Percentiles rank a stretch among this genome's conserved stretches.
These are phyloP conservation scores for Neonothopanus nambi DNA, from an alignment of 1,284 basidiomycete genomes.

Conservation along the genomic window DNA sequence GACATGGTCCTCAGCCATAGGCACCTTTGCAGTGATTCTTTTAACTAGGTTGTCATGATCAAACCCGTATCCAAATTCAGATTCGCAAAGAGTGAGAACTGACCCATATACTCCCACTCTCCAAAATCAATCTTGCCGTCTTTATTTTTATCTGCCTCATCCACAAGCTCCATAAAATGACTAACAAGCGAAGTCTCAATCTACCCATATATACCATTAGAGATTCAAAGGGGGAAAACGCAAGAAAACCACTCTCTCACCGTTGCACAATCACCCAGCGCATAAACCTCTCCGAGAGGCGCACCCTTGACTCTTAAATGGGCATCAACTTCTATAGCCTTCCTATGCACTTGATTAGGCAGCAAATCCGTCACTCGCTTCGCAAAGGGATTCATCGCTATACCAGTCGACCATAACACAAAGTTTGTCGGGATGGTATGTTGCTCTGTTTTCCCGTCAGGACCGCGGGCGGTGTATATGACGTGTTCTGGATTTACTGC, in stretches of 20 bases:
- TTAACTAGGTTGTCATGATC: constrained; percentile 44
- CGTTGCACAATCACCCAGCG: constrained; percentile 93
- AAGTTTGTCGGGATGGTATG: constrained; percentile 84
- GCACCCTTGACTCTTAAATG: constrained; percentile 95
- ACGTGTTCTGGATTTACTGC: constrained; percentile 76
- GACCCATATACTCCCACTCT: constrained; percentile 85
- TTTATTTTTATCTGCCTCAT: constrained; percentile 84
- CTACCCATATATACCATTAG: constrained; percentile 40
- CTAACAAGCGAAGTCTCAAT: constrained; percentile 85
- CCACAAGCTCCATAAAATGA: constrained; percentile 86
- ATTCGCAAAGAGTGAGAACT: constrained; percentile 20
- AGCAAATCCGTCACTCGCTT: constrained; percentile 78
- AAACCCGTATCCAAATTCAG: background rate
- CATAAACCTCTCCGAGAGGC: constrained; percentile 89
- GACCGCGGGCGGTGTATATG: constrained; percentile 69
- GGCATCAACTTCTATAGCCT: constrained; percentile 83
- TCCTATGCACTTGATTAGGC: constrained; percentile 96
- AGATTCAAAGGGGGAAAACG: background rate
- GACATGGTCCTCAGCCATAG: constrained; percentile 80
- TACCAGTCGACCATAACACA: constrained; percentile 97
- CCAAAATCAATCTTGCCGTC: constrained; percentile 82
- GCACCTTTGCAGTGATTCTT: constrained; percentile 82
- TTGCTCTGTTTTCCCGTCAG: constrained; percentile 62
- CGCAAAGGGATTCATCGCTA: constrained; percentile 97
- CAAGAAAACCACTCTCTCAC: constrained; percentile 44